Conservation (phyloP, 805 yeast genomes). For the Candida boidinii region DNA sequence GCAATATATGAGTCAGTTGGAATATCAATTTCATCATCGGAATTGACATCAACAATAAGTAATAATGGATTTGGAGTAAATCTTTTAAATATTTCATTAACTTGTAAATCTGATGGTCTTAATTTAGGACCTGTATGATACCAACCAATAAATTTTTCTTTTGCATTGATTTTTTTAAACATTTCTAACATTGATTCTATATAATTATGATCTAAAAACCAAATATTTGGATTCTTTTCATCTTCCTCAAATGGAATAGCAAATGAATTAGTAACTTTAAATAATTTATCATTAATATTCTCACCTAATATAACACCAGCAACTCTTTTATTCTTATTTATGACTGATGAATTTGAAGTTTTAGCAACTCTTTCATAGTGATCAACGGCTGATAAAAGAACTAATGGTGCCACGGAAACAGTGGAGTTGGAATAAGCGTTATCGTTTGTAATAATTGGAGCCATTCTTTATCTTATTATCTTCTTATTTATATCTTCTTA, state of each 20-base stretch:
- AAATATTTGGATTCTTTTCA: conserved; percentile 79
- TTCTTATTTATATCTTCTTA: too few species aligned
- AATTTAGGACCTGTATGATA: conserved; percentile 96
- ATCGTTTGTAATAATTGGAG: background rate
- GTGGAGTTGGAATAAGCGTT: conserved; percentile 28
- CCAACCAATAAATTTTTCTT: conserved; percentile 97
- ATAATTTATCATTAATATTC: conserved; percentile 34
- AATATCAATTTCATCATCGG: conserved; percentile 67
- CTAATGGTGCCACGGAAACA: conserved; percentile 93
- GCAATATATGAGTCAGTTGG: conserved; percentile 96
- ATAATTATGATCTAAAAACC: conserved; percentile 96
- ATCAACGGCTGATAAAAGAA: conserved; percentile 87
- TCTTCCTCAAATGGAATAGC: conserved; percentile 99
- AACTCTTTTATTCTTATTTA: conserved; percentile 65
- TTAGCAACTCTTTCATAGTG: conserved; percentile 72
- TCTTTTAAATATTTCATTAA: conserved; percentile 81
- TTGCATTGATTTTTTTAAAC: conserved; percentile 97
- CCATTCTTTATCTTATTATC: too few species aligned
- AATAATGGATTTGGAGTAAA: conserved; percentile 77
- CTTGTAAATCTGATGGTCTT: conserved; percentile 78
- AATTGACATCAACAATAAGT: conserved; percentile 86
- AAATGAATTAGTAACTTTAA: conserved; percentile 83
- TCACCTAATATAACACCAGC: conserved; percentile 94
- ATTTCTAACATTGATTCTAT: conserved; percentile 95
- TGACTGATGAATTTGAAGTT: background rate